These are phyloP conservation scores for Saxophila tyrrhenica DNA, from an alignment of 495 filamentous ascomycete genomes.

Conservation along the genomic window DNA sequence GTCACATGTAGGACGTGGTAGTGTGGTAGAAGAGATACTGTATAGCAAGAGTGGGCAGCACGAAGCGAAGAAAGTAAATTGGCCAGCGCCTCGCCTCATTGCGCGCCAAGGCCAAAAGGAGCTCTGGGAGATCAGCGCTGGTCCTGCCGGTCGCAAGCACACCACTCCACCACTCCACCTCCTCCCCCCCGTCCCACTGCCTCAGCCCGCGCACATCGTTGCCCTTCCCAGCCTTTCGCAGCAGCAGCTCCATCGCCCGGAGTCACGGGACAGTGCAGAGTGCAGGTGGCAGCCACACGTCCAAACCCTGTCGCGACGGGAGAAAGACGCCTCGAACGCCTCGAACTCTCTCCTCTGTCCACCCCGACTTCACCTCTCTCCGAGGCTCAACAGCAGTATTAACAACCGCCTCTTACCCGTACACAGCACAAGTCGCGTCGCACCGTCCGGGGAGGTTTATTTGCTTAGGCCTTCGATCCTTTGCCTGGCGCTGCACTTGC, in stretches of 20 bases:
- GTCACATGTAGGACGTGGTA: too few relatives aligned
- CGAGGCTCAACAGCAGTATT: too few relatives aligned
- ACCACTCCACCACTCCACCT: neutral
- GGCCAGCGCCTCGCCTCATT: too few relatives aligned
- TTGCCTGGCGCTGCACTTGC: neutral
- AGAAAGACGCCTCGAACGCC: neutral
- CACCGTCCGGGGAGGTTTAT: neutral
- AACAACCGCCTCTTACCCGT: neutral
- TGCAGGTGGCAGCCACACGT: neutral
- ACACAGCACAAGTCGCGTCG: neutral
- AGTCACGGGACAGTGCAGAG: neutral
- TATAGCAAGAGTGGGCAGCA: too few relatives aligned
- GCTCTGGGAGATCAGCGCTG: neutral
- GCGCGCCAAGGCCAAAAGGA: too few relatives aligned
- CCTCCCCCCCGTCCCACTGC: neutral
- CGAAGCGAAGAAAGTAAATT: too few relatives aligned
- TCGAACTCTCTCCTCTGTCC: too few relatives aligned
- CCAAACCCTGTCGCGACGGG: neutral
- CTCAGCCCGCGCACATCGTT: neutral
- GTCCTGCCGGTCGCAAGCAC: neutral
- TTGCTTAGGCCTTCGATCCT: too few relatives aligned
- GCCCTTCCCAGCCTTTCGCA: neutral
- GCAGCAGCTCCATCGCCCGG: neutral
- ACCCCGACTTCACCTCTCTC: too few relatives aligned
- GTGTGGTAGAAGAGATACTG: too few relatives aligned